phyloP scores from a whole-genome alignment of 2,329 filamentous ascomycete genomes.

The Cordyceps sp. region DNA sequence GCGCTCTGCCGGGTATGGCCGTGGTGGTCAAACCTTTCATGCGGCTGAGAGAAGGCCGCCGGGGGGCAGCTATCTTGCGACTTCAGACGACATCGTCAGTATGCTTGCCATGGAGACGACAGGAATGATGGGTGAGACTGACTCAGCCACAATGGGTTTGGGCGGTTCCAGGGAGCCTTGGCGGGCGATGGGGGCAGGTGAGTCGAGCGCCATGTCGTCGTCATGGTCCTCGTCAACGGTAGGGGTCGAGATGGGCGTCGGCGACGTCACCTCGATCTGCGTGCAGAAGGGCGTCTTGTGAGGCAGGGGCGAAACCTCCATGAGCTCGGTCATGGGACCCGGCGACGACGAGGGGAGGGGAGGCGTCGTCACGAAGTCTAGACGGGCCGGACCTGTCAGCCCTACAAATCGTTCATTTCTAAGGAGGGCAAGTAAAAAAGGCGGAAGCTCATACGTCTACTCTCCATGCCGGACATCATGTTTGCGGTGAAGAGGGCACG shows the following conservation, averaged over 20 bases:
- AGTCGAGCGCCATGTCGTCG: conserved; percentile 38
- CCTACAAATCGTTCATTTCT: conserved; percentile 3
- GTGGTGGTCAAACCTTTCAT: conserved; percentile 61
- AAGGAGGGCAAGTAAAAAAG: not conserved
- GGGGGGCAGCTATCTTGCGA: conserved; percentile 49
- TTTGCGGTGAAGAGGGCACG: conserved; percentile 23
- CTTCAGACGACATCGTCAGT: conserved; percentile 21
- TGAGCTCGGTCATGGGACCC: conserved; percentile 51
- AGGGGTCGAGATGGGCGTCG: conserved; percentile 42
- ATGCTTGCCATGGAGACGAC: conserved; percentile 3
- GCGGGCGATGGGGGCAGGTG: conserved; percentile 32
- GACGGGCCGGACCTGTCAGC: not conserved
- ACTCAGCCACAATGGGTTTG: conserved; percentile 35
- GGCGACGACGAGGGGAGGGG: conserved; percentile 74
- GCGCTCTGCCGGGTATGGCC: conserved; percentile 41
- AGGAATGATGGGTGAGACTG: conserved; percentile 16
- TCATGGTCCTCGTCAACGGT: conserved; percentile 13
- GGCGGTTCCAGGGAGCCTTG: conserved; percentile 30
- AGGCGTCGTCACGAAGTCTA: conserved; percentile 68
- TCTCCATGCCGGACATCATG: conserved; percentile 18
- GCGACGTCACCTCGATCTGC: conserved; percentile 54
- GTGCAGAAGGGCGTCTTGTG: conserved; percentile 61
- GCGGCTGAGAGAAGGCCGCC: conserved; percentile 59
- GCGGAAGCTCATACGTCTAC: conserved; percentile 13
- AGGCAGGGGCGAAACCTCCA: conserved; percentile 88